Percentiles rank a stretch among this genome's conserved stretches.
Conservation (phyloP, 805 yeast species). For the Wickerhamomyces bovis region DNA sequence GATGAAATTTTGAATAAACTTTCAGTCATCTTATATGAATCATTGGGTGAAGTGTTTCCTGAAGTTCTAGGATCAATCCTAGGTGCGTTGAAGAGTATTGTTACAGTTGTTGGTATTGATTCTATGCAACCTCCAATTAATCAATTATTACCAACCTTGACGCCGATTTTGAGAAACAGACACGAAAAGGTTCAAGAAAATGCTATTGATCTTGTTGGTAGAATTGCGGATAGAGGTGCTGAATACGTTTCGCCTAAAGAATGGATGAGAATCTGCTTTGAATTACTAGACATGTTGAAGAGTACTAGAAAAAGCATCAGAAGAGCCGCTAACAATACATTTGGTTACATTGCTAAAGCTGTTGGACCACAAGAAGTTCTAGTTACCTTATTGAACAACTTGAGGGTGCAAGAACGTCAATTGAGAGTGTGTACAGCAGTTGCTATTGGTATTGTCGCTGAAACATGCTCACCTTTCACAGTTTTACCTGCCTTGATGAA, state of each 20-base stretch:
- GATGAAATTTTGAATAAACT: conserved; percentile 58
- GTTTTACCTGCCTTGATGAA: conserved; percentile 93
- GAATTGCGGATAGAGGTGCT: conserved; percentile 73
- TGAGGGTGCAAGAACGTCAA: conserved; percentile 93
- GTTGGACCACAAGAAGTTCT: conserved; percentile 95
- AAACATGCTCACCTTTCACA: conserved; percentile 86
- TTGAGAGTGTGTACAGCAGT: conserved; percentile 95
- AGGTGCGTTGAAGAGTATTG: conserved; percentile 60
- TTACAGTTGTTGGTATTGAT: conserved; percentile 52
- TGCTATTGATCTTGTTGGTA: conserved; percentile 72
- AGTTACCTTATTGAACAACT: conserved; percentile 73
- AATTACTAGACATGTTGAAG: conserved; percentile 80
- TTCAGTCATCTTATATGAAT: conserved; percentile 76
- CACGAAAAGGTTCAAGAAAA: conserved; percentile 89
- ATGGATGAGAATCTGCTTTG: conserved; percentile 96
- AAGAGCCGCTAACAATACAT: conserved; percentile 80
- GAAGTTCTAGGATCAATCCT: conserved; percentile 86
- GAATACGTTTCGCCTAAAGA: conserved; percentile 85
- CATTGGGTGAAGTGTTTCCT: conserved; percentile 91
- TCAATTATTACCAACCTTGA: conserved; percentile 78
- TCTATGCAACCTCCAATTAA: conserved; percentile 73
- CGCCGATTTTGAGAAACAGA: conserved; percentile 85
- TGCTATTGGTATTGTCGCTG: conserved; percentile 95
- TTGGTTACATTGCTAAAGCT: conserved; percentile 85
- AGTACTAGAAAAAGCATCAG: conserved; percentile 73